Conservation (phyloP, 257 asterid species). For the Solanum appendiculatum region DNA sequence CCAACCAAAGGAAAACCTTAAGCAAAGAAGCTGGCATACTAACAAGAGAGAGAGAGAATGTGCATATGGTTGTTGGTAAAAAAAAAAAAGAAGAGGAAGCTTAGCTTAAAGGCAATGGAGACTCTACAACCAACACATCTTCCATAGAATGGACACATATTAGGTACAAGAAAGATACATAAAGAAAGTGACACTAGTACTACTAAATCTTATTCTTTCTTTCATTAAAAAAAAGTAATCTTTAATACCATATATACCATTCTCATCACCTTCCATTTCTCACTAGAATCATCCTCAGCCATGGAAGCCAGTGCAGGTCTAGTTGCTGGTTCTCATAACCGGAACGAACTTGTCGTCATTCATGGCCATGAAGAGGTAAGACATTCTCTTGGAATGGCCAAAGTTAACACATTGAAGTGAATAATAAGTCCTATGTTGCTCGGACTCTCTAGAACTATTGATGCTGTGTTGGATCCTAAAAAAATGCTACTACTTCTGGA, state of each 20-base stretch:
- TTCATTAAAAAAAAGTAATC: conserved; percentile 20
- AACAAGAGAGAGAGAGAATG: conserved; percentile 12
- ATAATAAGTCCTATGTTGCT: neutral
- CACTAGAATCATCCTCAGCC: neutral
- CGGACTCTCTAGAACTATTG: neutral
- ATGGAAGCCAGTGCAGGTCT: conserved; percentile 96
- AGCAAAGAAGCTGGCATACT: conserved; percentile 2
- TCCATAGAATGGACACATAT: conserved; percentile 20
- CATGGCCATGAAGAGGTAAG: conserved; percentile 95
- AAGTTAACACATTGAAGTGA: neutral
- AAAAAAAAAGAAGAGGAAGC: conserved; percentile 29
- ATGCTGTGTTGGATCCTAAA: too few species aligned
- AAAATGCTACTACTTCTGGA: too few species aligned
- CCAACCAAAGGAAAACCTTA: neutral
- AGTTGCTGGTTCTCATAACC: conserved; percentile 95
- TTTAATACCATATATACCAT: conserved; percentile 8
- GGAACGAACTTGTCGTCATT: conserved; percentile 92
- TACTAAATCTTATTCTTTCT: conserved; percentile 26
- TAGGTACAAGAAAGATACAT: conserved; percentile 36
- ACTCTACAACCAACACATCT: conserved; percentile 72
- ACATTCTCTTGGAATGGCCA: neutral
- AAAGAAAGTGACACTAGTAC: conserved; percentile 25
- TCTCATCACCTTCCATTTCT: conserved; percentile 1
- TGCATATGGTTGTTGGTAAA: conserved; percentile 30
- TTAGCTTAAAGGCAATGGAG: conserved; percentile 81